Evolutionary conservation across 1,284 basidiomycete genomes (phyloP).

Genomic region (Stereum hirsutum): DNA sequence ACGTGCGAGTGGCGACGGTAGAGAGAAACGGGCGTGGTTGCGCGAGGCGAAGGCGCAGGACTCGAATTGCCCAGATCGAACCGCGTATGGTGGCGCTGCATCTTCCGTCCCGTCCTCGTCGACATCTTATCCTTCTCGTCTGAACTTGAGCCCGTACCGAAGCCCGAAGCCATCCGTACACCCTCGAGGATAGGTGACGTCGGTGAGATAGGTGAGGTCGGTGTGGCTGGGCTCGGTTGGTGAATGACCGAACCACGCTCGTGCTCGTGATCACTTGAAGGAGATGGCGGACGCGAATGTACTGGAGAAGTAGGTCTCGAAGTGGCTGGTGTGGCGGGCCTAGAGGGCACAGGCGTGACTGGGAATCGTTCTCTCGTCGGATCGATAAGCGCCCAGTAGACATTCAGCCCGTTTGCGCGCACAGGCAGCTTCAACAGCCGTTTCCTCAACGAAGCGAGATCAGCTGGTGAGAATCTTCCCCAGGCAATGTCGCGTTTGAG

Average conservation of each 20-base stretch:
- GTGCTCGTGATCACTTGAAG: constrained; percentile 1
- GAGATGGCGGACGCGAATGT: constrained; percentile 8
- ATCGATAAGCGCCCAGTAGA: constrained; percentile 58
- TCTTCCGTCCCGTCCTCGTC: not conserved
- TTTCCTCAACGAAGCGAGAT: constrained; percentile 47
- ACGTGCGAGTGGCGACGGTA: constrained; percentile 11
- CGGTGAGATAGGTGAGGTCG: not conserved
- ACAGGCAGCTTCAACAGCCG: constrained; percentile 42
- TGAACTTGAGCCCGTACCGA: too few relatives aligned
- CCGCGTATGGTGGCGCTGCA: constrained; percentile 7
- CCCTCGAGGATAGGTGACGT: too few relatives aligned
- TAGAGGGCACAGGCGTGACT: constrained; percentile 34
- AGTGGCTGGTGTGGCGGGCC: constrained; percentile 10
- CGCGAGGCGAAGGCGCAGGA: constrained; percentile 13
- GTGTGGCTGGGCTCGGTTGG: not conserved
- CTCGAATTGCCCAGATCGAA: constrained; percentile 9
- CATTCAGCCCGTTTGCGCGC: constrained; percentile 53
- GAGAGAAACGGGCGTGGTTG: constrained; percentile 7
- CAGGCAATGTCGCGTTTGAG: constrained; percentile 59
- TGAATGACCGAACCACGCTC: too few relatives aligned
- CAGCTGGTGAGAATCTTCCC: constrained; percentile 50
- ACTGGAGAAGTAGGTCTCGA: not conserved
- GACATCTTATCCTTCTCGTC: too few relatives aligned
- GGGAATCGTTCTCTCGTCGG: constrained; percentile 50
- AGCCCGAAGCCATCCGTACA: too few relatives aligned